Percentiles rank a stretch among this genome's conserved stretches.
phyloP scores from a whole-genome alignment of 75 land plant genomes.

The Selaginella tamariscina region DNA sequence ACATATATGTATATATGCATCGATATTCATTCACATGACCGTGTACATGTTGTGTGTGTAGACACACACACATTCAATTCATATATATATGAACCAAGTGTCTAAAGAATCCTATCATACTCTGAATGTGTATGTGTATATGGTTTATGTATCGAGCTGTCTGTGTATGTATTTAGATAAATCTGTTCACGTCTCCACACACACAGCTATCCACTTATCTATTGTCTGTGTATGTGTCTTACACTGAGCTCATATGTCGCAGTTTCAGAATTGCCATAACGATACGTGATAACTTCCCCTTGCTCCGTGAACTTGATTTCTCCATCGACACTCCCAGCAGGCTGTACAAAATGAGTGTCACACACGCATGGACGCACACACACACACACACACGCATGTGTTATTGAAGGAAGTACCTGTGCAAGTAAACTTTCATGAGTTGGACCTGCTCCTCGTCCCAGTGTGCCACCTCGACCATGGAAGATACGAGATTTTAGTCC shows the following conservation, averaged over 20 bases:
- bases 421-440: slow-evolving; percentile 25
- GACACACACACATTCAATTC: no score
- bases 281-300: slow-evolving; percentile 25
- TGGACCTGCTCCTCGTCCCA: slow-evolving; percentile 27
- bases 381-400: not conserved
- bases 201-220: not conserved
- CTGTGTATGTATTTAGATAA: not conserved
- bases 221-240: not conserved
- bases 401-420: slow-evolving; percentile 10
- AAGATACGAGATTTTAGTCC: slow-evolving; percentile 23
- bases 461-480: slow-evolving; percentile 27
- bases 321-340: slow-evolving; percentile 26
- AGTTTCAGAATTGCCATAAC: slow-evolving; percentile 23
- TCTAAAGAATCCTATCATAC: no score
- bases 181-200: not conserved
- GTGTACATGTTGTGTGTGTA: no score
- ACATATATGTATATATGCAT: no score
- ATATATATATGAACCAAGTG: no score
- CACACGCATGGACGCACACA: not conserved
- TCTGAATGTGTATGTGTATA: no score
- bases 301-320: slow-evolving; percentile 26
- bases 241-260: slow-evolving; percentile 23
- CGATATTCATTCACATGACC: no score
- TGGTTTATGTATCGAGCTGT: not conserved
- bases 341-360: slow-evolving; percentile 13